phyloP scores from a whole-genome alignment of 371 early-diverging fungal genomes.

The Dinochytrium kinnereticum region DNA sequence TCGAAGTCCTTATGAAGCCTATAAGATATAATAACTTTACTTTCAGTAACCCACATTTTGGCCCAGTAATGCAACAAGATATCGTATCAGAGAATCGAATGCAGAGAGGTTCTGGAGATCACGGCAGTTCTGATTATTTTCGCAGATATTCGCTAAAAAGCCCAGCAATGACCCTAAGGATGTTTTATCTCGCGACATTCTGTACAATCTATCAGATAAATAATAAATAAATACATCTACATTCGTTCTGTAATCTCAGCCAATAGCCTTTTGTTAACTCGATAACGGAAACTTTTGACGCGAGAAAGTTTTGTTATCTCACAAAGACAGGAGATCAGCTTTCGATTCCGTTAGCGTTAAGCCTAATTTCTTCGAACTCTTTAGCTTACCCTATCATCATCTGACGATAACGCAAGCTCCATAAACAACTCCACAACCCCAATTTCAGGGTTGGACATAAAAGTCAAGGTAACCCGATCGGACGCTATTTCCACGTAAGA shows the following conservation, averaged over 20 bases:
- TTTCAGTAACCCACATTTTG: background rate
- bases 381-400: background rate
- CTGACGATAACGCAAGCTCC: background rate
- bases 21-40: background rate
- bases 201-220: background rate
- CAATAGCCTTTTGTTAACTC: background rate
- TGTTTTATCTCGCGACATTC: background rate
- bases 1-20: background rate
- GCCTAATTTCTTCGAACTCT: no score
- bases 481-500: background rate
- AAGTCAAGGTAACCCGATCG: constrained; percentile 1
- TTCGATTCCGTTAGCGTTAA: no score
- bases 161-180: background rate
- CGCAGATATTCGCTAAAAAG: background rate
- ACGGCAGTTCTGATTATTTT: background rate
- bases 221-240: background rate
- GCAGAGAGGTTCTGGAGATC: background rate
- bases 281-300: background rate
- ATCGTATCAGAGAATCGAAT: background rate
- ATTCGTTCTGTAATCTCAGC: background rate
- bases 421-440: background rate
- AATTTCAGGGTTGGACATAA: background rate
- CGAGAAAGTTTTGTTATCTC: background rate
- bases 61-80: background rate
- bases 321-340: background rate